Evolutionary conservation across 2,329 filamentous ascomycete species (phyloP).

Genomic region (Acarospora socialis): DNA sequence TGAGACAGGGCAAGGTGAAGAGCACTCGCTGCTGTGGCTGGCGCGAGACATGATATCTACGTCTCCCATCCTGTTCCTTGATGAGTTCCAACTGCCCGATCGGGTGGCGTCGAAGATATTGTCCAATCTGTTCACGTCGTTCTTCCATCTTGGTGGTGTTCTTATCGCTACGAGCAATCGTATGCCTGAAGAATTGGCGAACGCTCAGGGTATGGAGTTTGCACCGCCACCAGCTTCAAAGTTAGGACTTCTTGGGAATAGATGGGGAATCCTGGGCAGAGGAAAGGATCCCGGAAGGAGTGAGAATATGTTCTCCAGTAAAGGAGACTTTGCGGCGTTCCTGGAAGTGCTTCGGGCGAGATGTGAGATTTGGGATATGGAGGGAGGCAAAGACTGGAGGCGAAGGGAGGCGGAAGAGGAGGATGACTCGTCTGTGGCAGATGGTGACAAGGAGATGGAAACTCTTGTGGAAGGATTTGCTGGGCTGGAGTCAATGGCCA

Average conservation of each 20-base stretch:
- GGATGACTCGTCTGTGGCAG: constrained; percentile 19
- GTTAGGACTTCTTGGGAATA: constrained; percentile 12
- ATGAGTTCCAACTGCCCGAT: constrained; percentile 75
- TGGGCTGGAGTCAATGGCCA: constrained; percentile 8
- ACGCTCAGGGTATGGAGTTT: constrained; percentile 59
- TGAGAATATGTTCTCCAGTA: constrained; percentile 42
- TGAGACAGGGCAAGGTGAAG: constrained; percentile 26
- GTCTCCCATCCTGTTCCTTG: constrained; percentile 63
- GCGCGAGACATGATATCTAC: constrained; percentile 62
- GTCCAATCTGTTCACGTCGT: constrained; percentile 61
- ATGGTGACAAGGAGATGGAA: constrained; percentile 5
- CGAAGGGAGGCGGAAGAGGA: constrained; percentile 35
- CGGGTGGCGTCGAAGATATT: constrained; percentile 64
- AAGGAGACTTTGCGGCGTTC: constrained; percentile 62
- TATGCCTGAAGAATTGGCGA: constrained; percentile 68
- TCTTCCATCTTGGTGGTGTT: constrained; percentile 72
- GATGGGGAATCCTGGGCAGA: constrained; percentile 33
- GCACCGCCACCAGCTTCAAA: constrained; percentile 32
- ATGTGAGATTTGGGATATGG: constrained; percentile 77
- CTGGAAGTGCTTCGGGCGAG: constrained; percentile 61
- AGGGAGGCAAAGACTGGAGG: constrained; percentile 58
- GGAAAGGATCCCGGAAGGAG: constrained; percentile 15
- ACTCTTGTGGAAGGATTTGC: constrained; percentile 5
- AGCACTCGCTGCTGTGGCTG: constrained; percentile 59
- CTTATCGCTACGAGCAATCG: constrained; percentile 68